Evolutionary conservation across 2,329 filamentous ascomycete genomes (phyloP).

Genomic region (Aureobasidium sp.): DNA sequence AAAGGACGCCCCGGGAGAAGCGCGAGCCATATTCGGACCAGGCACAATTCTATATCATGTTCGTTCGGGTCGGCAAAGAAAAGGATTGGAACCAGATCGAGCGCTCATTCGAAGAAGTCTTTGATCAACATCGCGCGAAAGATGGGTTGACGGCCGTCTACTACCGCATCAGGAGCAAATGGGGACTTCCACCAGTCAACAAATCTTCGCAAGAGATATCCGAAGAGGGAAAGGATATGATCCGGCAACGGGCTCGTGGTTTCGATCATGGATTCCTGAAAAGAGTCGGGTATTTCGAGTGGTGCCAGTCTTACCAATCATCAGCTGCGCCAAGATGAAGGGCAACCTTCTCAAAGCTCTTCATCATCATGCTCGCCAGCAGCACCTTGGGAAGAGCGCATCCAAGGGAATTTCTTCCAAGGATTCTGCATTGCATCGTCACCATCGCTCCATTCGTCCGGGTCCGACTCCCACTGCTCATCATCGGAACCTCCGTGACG

Average conservation of each 20-base stretch:
- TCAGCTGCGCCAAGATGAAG: constrained; percentile 1
- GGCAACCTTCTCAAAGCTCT: background rate
- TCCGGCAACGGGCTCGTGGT: constrained; percentile 23
- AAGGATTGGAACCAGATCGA: constrained; percentile 20
- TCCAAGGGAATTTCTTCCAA: constrained; percentile 23
- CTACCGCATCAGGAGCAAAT: constrained; percentile 28
- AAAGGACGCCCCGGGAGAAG: constrained; percentile 12
- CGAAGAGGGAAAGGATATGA: constrained; percentile 22
- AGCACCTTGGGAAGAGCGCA: constrained; percentile 7
- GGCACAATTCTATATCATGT: constrained; percentile 30
- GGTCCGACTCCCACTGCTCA: constrained; percentile 32
- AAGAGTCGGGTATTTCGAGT: constrained; percentile 25
- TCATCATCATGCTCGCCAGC: constrained; percentile 9
- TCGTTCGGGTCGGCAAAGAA: constrained; percentile 19
- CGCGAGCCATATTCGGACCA: constrained; percentile 27
- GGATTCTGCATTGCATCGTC: constrained; percentile 26
- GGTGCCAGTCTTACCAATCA: constrained; percentile 4
- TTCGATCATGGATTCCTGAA: constrained; percentile 26
- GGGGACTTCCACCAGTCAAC: constrained; percentile 28
- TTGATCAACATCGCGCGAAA: constrained; percentile 22
- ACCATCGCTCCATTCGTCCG: constrained; percentile 24
- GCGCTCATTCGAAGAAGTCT: constrained; percentile 18
- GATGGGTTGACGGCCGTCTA: constrained; percentile 29
- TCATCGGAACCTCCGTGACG: constrained; percentile 33
- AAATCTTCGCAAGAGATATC: constrained; percentile 25